These are phyloP conservation scores for Malassezia globosa DNA, from an alignment of 1,284 basidiomycete genomes.

Conservation along the genomic window DNA sequence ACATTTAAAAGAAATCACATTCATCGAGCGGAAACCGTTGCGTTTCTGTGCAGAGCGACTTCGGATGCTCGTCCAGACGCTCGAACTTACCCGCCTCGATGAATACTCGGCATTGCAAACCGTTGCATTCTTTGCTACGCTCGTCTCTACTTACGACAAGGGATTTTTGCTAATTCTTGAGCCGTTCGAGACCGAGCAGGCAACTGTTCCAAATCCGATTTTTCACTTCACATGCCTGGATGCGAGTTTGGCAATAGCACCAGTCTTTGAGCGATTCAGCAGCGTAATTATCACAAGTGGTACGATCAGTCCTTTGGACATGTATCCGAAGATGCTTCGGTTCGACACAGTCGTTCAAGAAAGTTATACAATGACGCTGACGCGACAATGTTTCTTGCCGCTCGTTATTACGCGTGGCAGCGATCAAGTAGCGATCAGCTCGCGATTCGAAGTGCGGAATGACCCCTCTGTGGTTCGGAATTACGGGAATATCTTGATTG, in stretches of 20 bases:
- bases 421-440: conserved; percentile 96
- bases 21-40: conserved; percentile 90
- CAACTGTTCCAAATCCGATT: conserved; percentile 95
- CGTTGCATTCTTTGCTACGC: conserved; percentile 86
- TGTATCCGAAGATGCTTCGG: conserved; percentile 99
- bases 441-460: conserved; percentile 97
- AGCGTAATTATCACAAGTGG: conserved; percentile 98
- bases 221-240: conserved; percentile 98
- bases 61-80: conserved; percentile 81
- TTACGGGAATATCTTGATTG: conserved; percentile 93
- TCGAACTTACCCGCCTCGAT: conserved; percentile 80
- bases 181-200: conserved; percentile 96
- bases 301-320: conserved; percentile 94
- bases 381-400: conserved; percentile 93
- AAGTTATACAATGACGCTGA: conserved; percentile 94
- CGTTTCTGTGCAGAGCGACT: conserved; percentile 92
- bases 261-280: conserved; percentile 95
- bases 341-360: conserved; percentile 96
- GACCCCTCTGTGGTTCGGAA: conserved; percentile 98
- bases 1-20: conserved; percentile 97
- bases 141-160: conserved; percentile 97
- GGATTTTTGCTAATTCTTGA: conserved; percentile 94
- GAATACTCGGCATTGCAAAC: conserved; percentile 86
- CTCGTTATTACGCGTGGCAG: conserved; percentile 93
- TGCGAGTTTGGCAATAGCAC: conserved; percentile 91